phyloP scores from a whole-genome alignment of 371 early-diverging fungal species.

The Globomyces sp. region DNA sequence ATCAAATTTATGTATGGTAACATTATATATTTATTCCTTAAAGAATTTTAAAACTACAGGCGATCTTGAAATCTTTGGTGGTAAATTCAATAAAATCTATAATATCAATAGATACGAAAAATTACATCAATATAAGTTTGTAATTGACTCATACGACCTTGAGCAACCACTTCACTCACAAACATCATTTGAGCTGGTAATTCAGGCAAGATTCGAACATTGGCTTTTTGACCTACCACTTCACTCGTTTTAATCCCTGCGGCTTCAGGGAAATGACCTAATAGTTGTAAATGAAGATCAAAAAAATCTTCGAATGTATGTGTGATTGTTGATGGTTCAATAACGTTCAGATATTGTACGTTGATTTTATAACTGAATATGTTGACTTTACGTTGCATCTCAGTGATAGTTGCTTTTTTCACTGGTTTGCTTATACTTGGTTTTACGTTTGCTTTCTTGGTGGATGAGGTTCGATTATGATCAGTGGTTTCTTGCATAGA shows the following conservation, averaged over 20 bases:
- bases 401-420: constrained; percentile 26
- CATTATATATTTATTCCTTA: neutral
- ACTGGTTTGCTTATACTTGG: constrained; percentile 29
- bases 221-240: neutral
- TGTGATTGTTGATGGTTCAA: constrained; percentile 26
- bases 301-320: constrained; percentile 52
- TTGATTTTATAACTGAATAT: constrained; percentile 28
- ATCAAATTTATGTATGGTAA: too few relatives aligned
- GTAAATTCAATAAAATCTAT: constrained; percentile 28
- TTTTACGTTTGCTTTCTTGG: too few relatives aligned
- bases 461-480: too few relatives aligned
- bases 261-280: constrained; percentile 53
- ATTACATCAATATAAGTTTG: constrained; percentile 45
- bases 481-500: too few relatives aligned
- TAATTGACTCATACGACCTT: constrained; percentile 32
- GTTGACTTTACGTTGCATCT: constrained; percentile 21
- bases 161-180: constrained; percentile 49
- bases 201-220: constrained; percentile 45
- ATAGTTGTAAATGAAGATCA: constrained; percentile 51
- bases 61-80: constrained; percentile 42
- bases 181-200: constrained; percentile 54
- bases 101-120: neutral
- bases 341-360: constrained; percentile 16
- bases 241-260: constrained; percentile 34
- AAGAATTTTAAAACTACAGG: constrained; percentile 49